Evolutionary conservation across 176 grass and related monocot species (phyloP).

Genomic region (Raddia guianensis): DNA sequence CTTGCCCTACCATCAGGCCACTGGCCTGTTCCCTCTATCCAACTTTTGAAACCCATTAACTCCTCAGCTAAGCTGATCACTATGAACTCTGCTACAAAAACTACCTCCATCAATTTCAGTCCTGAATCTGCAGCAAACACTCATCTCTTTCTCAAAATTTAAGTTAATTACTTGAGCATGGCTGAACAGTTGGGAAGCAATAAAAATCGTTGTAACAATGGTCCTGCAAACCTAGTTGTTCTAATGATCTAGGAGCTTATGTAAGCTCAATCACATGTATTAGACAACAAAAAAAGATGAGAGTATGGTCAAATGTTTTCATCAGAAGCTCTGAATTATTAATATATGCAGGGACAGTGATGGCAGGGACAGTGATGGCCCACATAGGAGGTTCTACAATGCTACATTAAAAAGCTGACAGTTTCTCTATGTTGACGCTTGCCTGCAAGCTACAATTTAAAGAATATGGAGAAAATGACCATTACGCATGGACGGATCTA

Average conservation of each 20-base stretch:
- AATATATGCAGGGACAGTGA: background rate
- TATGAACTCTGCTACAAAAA: background rate
- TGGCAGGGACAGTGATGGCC: background rate
- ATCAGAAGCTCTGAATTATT: background rate
- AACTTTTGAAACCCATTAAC: background rate
- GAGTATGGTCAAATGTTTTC: background rate
- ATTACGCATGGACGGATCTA: too few species aligned
- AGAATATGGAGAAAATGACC: background rate
- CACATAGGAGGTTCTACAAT: background rate
- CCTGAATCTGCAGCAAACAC: background rate
- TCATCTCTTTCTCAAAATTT: background rate
- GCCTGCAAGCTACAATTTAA: background rate
- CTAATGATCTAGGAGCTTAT: background rate
- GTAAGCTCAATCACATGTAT: background rate
- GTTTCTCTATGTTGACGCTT: background rate
- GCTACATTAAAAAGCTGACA: background rate
- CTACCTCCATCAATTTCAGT: too few species aligned
- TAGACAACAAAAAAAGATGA: background rate
- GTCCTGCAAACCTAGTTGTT: background rate
- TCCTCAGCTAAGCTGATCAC: constrained; percentile 20
- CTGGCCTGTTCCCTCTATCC: too few species aligned
- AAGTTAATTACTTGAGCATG: background rate
- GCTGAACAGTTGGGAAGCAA: background rate
- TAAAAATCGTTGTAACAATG: background rate
- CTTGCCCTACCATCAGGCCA: too few species aligned